Evolutionary conservation across 805 yeast genomes (phyloP), one percentile per base, ranked within the genome.

Genomic region (Hanseniaspora vineae): DNA sequence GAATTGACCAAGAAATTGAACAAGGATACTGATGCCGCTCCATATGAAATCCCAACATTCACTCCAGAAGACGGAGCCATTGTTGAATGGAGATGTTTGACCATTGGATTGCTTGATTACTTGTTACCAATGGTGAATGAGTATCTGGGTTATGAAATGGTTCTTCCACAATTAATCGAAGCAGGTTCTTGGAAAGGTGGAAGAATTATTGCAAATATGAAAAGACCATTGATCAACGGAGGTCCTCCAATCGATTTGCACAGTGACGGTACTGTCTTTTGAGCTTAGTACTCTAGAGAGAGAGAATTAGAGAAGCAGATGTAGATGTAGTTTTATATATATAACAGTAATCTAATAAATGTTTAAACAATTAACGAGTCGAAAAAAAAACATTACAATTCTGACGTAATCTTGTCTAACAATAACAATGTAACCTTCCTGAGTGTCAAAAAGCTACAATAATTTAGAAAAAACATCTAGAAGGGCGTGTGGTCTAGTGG

Each of bases 171-270:
- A 57, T 56, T 79, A 48, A 73, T 79, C 44, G 85, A 79, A 53
- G 84, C 84, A 2, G 85, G 85, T 0, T 71, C 78, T 31, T 79
- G 85, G 85, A 75, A 73, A 51, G 74, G 80, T 2, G 85, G 85
- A 1, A 66, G 85, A 50, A 73, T 72, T 46, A 74, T 77, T 46
- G 84, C 85, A 2, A 72, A 72, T 10, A 56, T 63, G 48, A 54
- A 67, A 50, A 68, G 85, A 54, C 71, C 75, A 8, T 54, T 56
- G 14, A 68, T 73, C 0, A 72, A 69, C 3, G 83, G 82, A 2
- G 83, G 82, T 2, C 84, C 84, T 6, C 85, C 85, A 17, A 79
- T 79, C 46, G 78, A 77, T 50, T 62, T 79, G 19, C 58, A 66
- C 49, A 77, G 81, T 51, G 84, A 79, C 55, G 85, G 85, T 6